Conservation (phyloP, 2,329 filamentous ascomycete species). For the Talaromyces marneffei region DNA sequence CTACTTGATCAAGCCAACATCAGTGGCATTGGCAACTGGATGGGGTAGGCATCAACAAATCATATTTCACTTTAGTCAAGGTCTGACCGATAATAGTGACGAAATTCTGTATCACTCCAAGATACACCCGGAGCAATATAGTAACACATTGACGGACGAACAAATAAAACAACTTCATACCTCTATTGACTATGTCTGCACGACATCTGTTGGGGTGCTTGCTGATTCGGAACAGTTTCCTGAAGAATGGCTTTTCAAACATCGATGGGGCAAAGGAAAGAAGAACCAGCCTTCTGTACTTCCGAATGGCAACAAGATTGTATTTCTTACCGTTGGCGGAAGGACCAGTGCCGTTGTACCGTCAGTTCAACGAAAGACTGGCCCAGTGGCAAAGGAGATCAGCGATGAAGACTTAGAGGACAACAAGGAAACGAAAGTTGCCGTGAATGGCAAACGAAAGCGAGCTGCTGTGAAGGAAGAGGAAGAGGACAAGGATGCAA, state of each 20-base stretch:
- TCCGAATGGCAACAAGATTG: conserved; percentile 78
- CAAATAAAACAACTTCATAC: conserved; percentile 68
- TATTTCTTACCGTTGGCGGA: conserved; percentile 82
- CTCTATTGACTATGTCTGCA: conserved; percentile 71
- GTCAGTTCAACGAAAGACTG: conserved; percentile 76
- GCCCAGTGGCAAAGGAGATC: conserved; percentile 51
- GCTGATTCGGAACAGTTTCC: conserved; percentile 82
- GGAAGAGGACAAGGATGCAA: conserved; percentile 20
- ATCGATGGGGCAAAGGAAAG: conserved; percentile 85
- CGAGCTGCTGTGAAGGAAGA: conserved; percentile 23
- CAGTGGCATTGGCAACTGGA: conserved; percentile 95
- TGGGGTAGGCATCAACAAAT: conserved; percentile 51
- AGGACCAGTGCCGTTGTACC: conserved; percentile 87
- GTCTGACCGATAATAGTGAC: conserved; percentile 47
- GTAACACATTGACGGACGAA: conserved; percentile 66
- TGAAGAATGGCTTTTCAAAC: conserved; percentile 77
- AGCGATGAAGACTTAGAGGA: conserved; percentile 25
- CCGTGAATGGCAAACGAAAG: conserved; percentile 29
- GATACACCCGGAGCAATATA: conserved; percentile 89
- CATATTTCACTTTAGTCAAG: neutral
- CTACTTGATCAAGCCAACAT: conserved; percentile 83
- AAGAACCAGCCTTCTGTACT: conserved; percentile 61
- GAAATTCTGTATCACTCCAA: conserved; percentile 86
- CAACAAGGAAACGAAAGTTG: conserved; percentile 20
- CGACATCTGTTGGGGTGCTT: conserved; percentile 68